These are phyloP conservation scores for Seiridium unicorne DNA, from an alignment of 2,329 filamentous ascomycete species.

Conservation along the genomic window DNA sequence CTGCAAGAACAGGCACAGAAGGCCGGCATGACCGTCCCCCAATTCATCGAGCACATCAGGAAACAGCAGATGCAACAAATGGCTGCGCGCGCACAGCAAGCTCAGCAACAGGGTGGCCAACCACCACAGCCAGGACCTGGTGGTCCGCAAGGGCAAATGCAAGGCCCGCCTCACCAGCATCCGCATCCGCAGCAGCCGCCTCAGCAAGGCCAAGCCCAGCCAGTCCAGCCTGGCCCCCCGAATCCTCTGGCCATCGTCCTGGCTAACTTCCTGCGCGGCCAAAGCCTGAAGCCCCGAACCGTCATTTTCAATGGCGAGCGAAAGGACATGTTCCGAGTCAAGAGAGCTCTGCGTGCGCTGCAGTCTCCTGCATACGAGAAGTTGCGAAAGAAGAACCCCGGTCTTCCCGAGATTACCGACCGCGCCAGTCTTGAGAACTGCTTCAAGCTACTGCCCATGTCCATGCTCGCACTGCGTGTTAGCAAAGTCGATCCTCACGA, in stretches of 20 bases:
- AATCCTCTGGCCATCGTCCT: conserved; percentile 87
- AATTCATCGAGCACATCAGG: conserved; percentile 75
- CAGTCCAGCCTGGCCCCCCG: conserved; percentile 75
- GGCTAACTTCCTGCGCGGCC: conserved; percentile 79
- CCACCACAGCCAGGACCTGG: conserved; percentile 26
- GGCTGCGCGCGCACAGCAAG: conserved; percentile 37
- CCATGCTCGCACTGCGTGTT: conserved; percentile 89
- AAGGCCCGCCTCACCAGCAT: conserved; percentile 25
- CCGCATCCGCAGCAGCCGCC: conserved; percentile 33
- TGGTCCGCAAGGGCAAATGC: conserved; percentile 29
- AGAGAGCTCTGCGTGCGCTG: conserved; percentile 88
- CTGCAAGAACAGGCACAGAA: conserved; percentile 80
- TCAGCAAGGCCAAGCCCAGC: conserved; percentile 54
- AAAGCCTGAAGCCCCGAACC: conserved; percentile 85
- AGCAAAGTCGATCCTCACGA: conserved; percentile 76
- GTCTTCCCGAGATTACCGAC: conserved; percentile 85
- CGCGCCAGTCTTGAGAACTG: conserved; percentile 85
- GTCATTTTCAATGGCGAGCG: conserved; percentile 94
- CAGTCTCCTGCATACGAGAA: conserved; percentile 88
- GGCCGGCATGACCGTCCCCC: conserved; percentile 78
- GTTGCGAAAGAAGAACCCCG: conserved; percentile 83
- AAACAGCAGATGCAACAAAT: conserved; percentile 51
- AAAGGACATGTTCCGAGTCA: conserved; percentile 99
- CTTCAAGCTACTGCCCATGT: conserved; percentile 93
- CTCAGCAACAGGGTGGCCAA: conserved; percentile 22